Evolutionary conservation across 129 eudicot species (phyloP), one percentile per base, ranked within the genome.

Genomic region (Erigeron canadensis): DNA sequence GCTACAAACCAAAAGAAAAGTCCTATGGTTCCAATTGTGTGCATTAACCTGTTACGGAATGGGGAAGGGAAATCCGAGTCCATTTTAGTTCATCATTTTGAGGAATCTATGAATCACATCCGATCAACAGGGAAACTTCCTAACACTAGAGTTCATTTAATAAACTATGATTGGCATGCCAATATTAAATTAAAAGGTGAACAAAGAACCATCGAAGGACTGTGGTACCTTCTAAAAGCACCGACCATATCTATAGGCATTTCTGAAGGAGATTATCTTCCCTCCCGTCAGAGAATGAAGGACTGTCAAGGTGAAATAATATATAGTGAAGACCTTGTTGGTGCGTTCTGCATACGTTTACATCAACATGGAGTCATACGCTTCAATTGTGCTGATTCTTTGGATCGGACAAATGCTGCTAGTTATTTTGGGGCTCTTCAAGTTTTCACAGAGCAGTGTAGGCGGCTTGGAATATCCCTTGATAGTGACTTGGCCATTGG

Each of bases 301-400:
- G 88, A 89, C 76, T 87, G 96, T 76, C 84, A 77, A 76, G 98
- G 98, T 41, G 98, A 94, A 87, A 80, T 94, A 44, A 87, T 94
- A 53, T 85, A 53, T 34, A 87, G 71, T 38, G 89, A 87, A 82
- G 97, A 86, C 71, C 59, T 78, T 59, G 82, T 40, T 34, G 98
- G 98, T 53, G 96, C 95, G 8, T 94, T 87, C 78, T 94, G 96
- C 83, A 69, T 94, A 74, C 86, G 98, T 46, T 69, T 86, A 66
- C 98, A 91, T 75, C 98, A 94, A 77, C 87, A 86, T 62, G 98
- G 98, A 75, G 93, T 89, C n/a, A 72, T 94, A 77, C 98, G 98
- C 70, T 94, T 84, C 68, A 94, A 94, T 53, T 94, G 98, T 75
- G 98, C 98, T 3, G 98, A 94, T 86, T 94, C 98, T 48, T 86